Evolutionary conservation across 2,329 filamentous ascomycete species (phyloP), one percentile per base, ranked within the genome.

Genomic region (Colletotrichum lupini): DNA sequence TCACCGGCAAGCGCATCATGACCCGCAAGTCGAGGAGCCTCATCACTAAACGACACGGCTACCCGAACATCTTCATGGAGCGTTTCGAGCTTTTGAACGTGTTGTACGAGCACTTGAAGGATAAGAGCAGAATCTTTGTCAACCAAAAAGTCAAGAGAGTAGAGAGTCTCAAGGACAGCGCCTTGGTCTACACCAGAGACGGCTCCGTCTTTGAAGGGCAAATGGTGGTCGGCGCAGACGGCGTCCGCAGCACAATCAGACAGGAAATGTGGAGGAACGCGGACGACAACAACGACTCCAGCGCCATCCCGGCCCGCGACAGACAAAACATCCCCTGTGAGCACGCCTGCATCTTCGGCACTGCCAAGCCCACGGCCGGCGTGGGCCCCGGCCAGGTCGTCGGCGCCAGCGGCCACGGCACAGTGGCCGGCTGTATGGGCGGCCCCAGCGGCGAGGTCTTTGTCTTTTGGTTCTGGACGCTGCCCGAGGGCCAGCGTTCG

Each of bases 201-300:
- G 83, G 83, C 6, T 67, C 74, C 5, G 56, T 71, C 0, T 81
- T 80, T 49, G 52, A 74, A 1, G 84, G 82, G 0, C 77, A 80
- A 22, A 74, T 86, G 0, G 75, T 86, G 0, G 77, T 85, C 0
- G 83, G 84, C 0, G 80, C 82, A 0, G 84, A 86, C 58, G 84
- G 85, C 1, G 79, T 86, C 22, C 79, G 84, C 68, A 86, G 84
- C 74, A 75, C 72, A 0, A 77, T 83, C 1, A 76, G 85, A 6
- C 57, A 74, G 4, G 79, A 82, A 35, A 81, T 81, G 80, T 73
- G 70, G 70, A 63, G 67, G 49, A 73, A 73, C 55, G 70, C 70
- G 19, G 70, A 73, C 16, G 70, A 46, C 42, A 52, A 57, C 42
- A 16, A 26, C 32, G 70, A 73, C 52, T 73, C 70, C 1, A 55